Evolutionary conservation across 768 basidiomycete genomes (phyloP), one percentile per base, ranked within the genome.

Genomic region (Hericium rajendrae): DNA sequence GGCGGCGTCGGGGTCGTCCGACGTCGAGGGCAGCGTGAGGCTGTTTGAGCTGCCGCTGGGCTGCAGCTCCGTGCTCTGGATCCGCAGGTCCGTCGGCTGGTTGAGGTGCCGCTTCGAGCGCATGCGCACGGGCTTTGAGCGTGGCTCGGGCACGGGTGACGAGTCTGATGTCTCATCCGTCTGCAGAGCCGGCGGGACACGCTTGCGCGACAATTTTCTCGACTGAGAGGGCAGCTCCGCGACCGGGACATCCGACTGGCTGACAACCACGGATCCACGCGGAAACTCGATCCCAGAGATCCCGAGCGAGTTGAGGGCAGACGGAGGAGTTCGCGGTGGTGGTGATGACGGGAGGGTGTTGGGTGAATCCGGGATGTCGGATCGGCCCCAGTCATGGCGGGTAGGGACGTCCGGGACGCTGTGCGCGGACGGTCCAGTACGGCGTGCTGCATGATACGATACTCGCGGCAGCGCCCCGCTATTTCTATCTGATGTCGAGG

Each of bases 81-180:
- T 72, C 28, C 76, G 76, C 53, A 85, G 68, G 58, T 76, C 77
- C 11, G 74, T 71, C 18, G 80, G 78, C 13, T 78, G 74, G 13
- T 71, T 62, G 38, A 71, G 62, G 57, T 78, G 68, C 16, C 82
- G 78, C 67, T 80, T 86, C 4, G 79, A 72, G 22, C 83, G 78
- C n/a, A 81, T 57, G 48, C 78, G 77, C 9, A 78, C 69, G 49
- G 68, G 73, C 38, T 65, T 71, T 39, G 73, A 69, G 16, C 71
- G 66, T 3, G 73, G 74, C 12, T 71, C 63, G 50, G 65, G 63
- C 13, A 67, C 67, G 16, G 69, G 60, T 39, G 80, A 78, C 15
- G 80, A 81, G 59, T 82, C 79, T n/a, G 80, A 80, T 3, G 75
- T 74, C 56, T 83, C 78, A 10, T 55, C 57, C 11, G 55, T 70